Evolutionary conservation across 495 filamentous ascomycete genomes (phyloP), one percentile per base, ranked within the genome.

Genomic region (Diplogelasinospora grovesii): DNA sequence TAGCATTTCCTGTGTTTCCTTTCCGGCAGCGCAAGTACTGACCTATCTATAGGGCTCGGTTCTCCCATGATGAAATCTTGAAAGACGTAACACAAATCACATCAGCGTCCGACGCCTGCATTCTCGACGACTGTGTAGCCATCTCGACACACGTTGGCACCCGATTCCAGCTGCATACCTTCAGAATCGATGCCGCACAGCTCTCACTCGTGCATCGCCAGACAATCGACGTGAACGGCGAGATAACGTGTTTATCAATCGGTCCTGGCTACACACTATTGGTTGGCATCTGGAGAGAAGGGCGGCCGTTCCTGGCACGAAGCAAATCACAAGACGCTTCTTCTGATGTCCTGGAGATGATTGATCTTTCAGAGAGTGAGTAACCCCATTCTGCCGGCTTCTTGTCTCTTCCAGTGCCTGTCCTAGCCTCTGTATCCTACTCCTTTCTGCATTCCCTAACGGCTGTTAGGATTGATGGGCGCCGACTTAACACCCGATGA

Each of bases 161-260:
- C 7, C 41, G 31, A 0, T 71, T 61, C 26, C 46, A 52, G 16
- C 48, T 73, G 10, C 49, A 61, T 21, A 28, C 61, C 1, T 54
- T 66, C 29, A 53, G 30, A 20, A 38, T 64, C 8, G 52, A 53
- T 8, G 23, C 30, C 3, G 26, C 28, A 4, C 20, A 46, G 3
- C 46, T 65, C 13, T 40, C 49, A 3, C 36, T 61, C 4, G 14
- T 36, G 2, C 40, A 29, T 8, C 14, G 15, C 7, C 42, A 43
- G 3, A 47, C 32, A 5, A 46, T 69, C 28, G 42, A 57, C 2
- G 46, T 64, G 0, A 45, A 53, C 15, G 65, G 64, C 4, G 66
- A 70, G 34, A 52, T 73, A 4, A 71, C 63, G 7, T 63, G 61
- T 34, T 39, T 73, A 8, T 46, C 55, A 14, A 32, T 67, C 9